Percentiles rank a stretch among this genome's conserved stretches.
Conservation (phyloP, 768 basidiomycete genomes). For the Amanita exitialis region DNA sequence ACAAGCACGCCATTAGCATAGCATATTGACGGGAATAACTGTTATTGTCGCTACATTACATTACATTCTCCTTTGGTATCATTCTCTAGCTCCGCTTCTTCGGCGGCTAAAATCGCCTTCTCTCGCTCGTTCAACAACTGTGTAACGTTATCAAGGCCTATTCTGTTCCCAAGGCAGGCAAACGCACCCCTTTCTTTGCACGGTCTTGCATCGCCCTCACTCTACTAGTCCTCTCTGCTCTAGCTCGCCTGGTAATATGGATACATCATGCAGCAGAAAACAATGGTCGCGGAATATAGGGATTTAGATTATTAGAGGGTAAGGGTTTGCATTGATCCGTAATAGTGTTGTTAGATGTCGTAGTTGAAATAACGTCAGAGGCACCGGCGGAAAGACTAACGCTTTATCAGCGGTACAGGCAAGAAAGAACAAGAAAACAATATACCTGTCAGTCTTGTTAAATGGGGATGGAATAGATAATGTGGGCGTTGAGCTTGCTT, state of each 20-base stretch:
- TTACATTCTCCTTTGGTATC: slow-evolving; percentile 42
- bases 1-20: too few species aligned
- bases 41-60: slow-evolving; percentile 44
- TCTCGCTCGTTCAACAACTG: slow-evolving; percentile 57
- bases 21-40: neutral
- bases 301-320: slow-evolving; percentile 28
- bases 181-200: slow-evolving; percentile 64
- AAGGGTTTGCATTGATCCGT: slow-evolving; percentile 24
- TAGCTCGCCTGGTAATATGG: slow-evolving; percentile 46
- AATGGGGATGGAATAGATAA: slow-evolving; percentile 22
- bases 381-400: slow-evolving; percentile 30
- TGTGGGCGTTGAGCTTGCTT: slow-evolving; percentile 10
- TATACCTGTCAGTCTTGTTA: slow-evolving; percentile 60
- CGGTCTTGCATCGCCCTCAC: slow-evolving; percentile 63
- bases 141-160: neutral
- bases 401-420: slow-evolving; percentile 60
- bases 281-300: slow-evolving; percentile 59
- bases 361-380: slow-evolving; percentile 2
- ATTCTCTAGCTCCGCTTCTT: slow-evolving; percentile 31
- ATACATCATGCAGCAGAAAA: slow-evolving; percentile 53
- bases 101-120: slow-evolving; percentile 45
- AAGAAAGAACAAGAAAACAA: slow-evolving; percentile 15
- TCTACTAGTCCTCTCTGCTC: slow-evolving; percentile 63
- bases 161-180: neutral
- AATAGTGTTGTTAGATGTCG: slow-evolving; percentile 13